phyloP scores from a whole-genome alignment of 306 rosid genomes.

The Dalbergia oliveri region DNA sequence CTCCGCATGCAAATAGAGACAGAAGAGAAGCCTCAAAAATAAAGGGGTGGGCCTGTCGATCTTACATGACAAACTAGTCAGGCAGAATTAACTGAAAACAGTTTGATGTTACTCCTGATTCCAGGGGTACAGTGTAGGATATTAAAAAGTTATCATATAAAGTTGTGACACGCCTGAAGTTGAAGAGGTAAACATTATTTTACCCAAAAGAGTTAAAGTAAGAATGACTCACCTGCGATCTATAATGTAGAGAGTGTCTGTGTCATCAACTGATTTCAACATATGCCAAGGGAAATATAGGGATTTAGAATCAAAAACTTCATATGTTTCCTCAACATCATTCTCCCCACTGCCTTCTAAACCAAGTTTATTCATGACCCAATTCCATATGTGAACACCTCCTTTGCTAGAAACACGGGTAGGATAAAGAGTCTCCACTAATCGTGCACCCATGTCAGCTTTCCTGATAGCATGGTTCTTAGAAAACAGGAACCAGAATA shows the following conservation, averaged over 20 bases:
- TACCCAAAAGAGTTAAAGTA: slow-evolving; percentile 8
- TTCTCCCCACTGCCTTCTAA: slow-evolving; percentile 53
- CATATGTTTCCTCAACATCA: slow-evolving; percentile 53
- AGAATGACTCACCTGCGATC: slow-evolving; percentile 69
- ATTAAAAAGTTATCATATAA: neutral
- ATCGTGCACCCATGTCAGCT: slow-evolving; percentile 77
- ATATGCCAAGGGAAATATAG: slow-evolving; percentile 91
- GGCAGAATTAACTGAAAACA: no score
- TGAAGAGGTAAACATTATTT: neutral
- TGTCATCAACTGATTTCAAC: slow-evolving; percentile 70
- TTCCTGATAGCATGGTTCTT: slow-evolving; percentile 95
- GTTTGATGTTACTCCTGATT: neutral
- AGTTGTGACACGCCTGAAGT: neutral
- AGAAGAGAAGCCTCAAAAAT: no score
- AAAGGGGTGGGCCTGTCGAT: neutral
- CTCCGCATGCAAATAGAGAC: neutral
- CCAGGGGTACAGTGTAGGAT: neutral
- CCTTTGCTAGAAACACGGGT: slow-evolving; percentile 51
- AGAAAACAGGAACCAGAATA: slow-evolving; percentile 49
- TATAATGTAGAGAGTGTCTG: slow-evolving; percentile 60
- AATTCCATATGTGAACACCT: slow-evolving; percentile 62
- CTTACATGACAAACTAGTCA: neutral
- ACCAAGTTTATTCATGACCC: slow-evolving; percentile 76
- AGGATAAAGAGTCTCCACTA: slow-evolving; percentile 80
- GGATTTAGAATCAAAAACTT: slow-evolving; percentile 61